phyloP scores from a whole-genome alignment of 31 red algal species.

The Bonnemaisonia californica region DNA sequence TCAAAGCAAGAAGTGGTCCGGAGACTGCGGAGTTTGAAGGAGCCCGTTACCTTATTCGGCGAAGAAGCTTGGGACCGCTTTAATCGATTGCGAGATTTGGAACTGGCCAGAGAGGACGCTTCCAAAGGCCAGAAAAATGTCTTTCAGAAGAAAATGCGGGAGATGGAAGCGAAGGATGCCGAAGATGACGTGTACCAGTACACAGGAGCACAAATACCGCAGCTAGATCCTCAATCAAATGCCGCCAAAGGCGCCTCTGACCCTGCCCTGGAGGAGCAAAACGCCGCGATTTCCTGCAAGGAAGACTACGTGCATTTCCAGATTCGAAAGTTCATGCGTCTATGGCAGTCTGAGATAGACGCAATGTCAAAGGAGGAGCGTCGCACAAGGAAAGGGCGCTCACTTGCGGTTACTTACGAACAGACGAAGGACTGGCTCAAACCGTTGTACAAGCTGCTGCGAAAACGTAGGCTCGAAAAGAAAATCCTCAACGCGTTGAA shows the following conservation, averaged over 20 bases:
- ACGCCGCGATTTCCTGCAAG: conserved; percentile 15
- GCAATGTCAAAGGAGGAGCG: conserved; percentile 47
- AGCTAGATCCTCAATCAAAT: not conserved
- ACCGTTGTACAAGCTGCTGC: conserved; percentile 60
- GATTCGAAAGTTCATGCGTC: conserved; percentile 39
- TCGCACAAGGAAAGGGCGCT: conserved; percentile 50
- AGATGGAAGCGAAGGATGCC: conserved; percentile 50
- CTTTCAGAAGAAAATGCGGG: conserved; percentile 46
- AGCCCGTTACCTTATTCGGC: conserved; percentile 57
- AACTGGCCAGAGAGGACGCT: conserved; percentile 27
- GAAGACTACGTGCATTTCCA: conserved; percentile 48
- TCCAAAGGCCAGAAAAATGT: conserved; percentile 44
- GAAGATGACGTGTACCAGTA: conserved; percentile 35
- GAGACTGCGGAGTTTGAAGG: conserved; percentile 24
- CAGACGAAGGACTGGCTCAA: conserved; percentile 79
- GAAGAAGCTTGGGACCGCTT: conserved; percentile 39
- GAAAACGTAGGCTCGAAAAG: conserved; percentile 47
- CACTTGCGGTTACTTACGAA: conserved; percentile 39
- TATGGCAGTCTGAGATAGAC: conserved; percentile 54
- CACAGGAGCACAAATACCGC: conserved; percentile 21
- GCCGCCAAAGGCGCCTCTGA: not conserved
- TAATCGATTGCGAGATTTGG: conserved; percentile 37
- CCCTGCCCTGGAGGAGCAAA: not conserved
- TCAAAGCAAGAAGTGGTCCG: conserved; percentile 20
- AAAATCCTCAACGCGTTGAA: conserved; percentile 57